phyloP scores from a whole-genome alignment of 2,329 filamentous ascomycete species.

The Penicillium glabrum region DNA sequence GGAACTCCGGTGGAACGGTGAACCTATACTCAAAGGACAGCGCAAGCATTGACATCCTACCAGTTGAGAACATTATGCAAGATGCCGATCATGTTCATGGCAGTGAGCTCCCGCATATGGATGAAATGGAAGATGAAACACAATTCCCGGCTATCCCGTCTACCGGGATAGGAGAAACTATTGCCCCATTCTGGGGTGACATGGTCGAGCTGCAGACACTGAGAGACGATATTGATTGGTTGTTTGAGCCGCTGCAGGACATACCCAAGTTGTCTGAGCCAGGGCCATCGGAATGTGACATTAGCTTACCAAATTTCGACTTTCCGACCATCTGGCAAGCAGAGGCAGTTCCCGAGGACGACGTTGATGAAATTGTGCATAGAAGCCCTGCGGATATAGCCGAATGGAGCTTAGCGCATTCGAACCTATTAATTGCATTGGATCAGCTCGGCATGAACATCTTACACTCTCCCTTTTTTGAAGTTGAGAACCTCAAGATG shows the following conservation, averaged over 20 bases:
- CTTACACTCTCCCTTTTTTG: not conserved
- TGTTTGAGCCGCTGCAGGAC: not conserved
- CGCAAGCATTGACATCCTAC: too few relatives aligned
- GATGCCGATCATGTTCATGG: too few relatives aligned
- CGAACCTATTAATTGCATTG: not conserved
- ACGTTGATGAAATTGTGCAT: not conserved
- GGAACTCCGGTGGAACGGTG: not conserved
- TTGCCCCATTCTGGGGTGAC: not conserved
- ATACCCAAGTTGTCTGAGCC: not conserved
- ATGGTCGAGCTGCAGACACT: not conserved
- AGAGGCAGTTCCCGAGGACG: not conserved
- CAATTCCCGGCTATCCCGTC: not conserved
- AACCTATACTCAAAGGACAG: too few relatives aligned
- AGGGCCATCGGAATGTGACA: not conserved
- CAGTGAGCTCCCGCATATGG: not conserved
- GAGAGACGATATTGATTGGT: not conserved
- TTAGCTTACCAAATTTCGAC: not conserved
- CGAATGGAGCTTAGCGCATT: not conserved
- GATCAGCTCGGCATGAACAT: not conserved
- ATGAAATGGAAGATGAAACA: not conserved
- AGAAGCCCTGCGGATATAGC: not conserved
- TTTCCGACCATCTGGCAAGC: not conserved
- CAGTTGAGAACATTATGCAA: too few relatives aligned
- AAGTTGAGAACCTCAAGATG: not conserved
- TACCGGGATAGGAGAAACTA: not conserved